Base-by-base conservation (phyloP, 495 filamentous ascomycete genomes). In the Jackrogersella minutella region DNA sequence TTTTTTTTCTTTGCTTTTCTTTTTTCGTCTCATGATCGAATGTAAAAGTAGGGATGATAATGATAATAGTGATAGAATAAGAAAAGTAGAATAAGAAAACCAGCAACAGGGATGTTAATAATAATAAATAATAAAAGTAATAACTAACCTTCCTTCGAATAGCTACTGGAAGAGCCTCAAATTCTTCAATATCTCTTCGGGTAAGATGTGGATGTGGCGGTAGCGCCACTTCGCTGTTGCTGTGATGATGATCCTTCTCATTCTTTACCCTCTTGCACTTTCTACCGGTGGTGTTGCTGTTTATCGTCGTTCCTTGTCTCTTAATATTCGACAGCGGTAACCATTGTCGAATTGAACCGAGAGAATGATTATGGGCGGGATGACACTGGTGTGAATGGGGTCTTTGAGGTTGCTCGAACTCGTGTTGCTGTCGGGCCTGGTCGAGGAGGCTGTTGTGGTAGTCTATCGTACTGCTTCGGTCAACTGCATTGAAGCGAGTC, bases 121-220 rank as follows among this genome's bases (percentile, higher is more conserved):
- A 67, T 28, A 13, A 40, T 56, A 1, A 40, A 46, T 7, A 54
- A 69, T 54, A 58, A 30, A 52, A 51, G 53, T 49, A 66, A 63
- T 52, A 59, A 78, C 81, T 71, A 75, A 85, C 85, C 79, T 86
- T 87, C 66, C 84, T 77, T 59, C 83, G 78, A 19, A 87, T 80
- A 5, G 84, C 81, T 40, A 84, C 70, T n/a, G 86, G 86, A 72
- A 87, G 73, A 52, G 80, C 80, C 60, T 86, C 82, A 72, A 82
- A 82, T 65, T 82, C 80, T 40, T 76, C 63, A 10, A 70, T 52
- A 37, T 70, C 68, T 30, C 62, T 62, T 60, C 74, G 41, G 5
- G 68, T 64, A 2, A 68, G 64, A 24, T 67, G 64, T 43, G 68
- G 60, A 39, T 61, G 59, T 54, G 66, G 66, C 40, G 52, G 54